Base-by-base conservation (phyloP, 1,284 basidiomycete species). In the Ceraceosorus guamensis region DNA sequence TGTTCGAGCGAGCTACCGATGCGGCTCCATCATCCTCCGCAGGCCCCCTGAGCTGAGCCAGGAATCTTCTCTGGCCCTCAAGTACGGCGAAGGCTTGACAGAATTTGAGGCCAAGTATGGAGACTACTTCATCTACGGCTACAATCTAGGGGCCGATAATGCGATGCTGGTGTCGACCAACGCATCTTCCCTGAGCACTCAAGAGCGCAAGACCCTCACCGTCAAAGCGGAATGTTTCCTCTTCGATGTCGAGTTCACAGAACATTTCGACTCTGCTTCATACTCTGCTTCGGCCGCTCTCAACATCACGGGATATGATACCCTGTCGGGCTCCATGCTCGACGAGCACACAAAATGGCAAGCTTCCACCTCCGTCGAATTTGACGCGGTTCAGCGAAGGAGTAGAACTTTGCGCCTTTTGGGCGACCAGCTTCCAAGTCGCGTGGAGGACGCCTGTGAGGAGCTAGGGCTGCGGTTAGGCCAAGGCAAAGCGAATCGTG, bases 91-190 rank as follows among this genome's bases (percentile, higher is more conserved):
- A 4, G 50, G 50, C 7, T 24, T 51, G 5, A 41, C 39, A 5
- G 50, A 11, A 8, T 51, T 51, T 24, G 50, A 51, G 37, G 14
- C 39, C 13, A 13, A 30, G 13, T 51, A n/a, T 37, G 50, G 50
- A 13, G 50, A 51, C 50, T 51, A 51, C 34, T 37, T 14, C 30
- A n/a, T 51, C 34, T 39, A 41, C 18, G 50, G 50, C 35, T 51
- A 39, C 50, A 51, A 51, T 41, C 10, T 51, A 4, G 50, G 50
- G 14, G 50, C 32, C 10, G 50, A 51, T 41, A 51, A 51, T 37
- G 6, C 33, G n/a, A 51, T 51, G 50, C 39, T 51, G 50, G 50
- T 51, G 18, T 51, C 50, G 14, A 51, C 50, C 33, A 51, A 43
- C 35, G 31, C 50, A 13, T 6, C 11, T 14, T 51, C 50, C 10